Conservation (phyloP, 2,329 filamentous ascomycete species). For the Grosmannia clavigera region DNA sequence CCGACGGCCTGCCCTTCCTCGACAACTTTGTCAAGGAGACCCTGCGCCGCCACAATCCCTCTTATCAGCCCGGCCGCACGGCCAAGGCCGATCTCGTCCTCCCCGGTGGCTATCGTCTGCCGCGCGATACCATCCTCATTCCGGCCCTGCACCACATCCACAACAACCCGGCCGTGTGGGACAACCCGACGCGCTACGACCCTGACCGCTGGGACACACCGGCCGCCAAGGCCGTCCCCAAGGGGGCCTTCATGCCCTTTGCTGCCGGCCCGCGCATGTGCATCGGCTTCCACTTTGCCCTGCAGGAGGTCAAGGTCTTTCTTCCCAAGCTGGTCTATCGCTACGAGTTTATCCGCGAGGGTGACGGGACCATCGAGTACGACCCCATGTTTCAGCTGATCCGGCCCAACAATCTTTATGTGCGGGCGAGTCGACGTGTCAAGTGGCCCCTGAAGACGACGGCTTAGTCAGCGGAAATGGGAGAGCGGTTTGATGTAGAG, state of each 20-base stretch:
- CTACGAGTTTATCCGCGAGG: slow-evolving; percentile 42
- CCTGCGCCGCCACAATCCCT: slow-evolving; percentile 46
- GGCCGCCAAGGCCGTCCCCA: slow-evolving; percentile 36
- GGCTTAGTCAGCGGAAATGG: too few relatives aligned
- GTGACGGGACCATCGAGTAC: slow-evolving; percentile 39
- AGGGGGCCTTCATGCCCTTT: slow-evolving; percentile 45
- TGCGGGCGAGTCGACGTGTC: slow-evolving; percentile 32
- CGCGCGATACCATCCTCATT: slow-evolving; percentile 39
- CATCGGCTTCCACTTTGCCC: slow-evolving; percentile 52
- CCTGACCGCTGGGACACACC: slow-evolving; percentile 47
- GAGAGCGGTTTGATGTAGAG: too few relatives aligned
- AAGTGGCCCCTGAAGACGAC: slow-evolving; percentile 28
- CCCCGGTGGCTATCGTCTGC: slow-evolving; percentile 45
- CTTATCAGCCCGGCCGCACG: slow-evolving; percentile 48
- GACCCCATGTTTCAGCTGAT: slow-evolving; percentile 49
- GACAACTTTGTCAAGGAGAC: slow-evolving; percentile 50
- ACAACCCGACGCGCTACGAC: slow-evolving; percentile 44
- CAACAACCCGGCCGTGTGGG: slow-evolving; percentile 43
- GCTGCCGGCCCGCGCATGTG: slow-evolving; percentile 44
- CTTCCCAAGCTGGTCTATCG: slow-evolving; percentile 45
- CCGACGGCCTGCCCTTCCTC: slow-evolving; percentile 35
- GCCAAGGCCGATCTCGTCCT: slow-evolving; percentile 42
- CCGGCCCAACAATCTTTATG: slow-evolving; percentile 41
- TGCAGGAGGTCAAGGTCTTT: slow-evolving; percentile 48
- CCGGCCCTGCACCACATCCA: slow-evolving; percentile 37